These are phyloP conservation scores for Paracamarosporium sp. DNA, from an alignment of 2,329 filamentous ascomycete species.

Conservation along the genomic window DNA sequence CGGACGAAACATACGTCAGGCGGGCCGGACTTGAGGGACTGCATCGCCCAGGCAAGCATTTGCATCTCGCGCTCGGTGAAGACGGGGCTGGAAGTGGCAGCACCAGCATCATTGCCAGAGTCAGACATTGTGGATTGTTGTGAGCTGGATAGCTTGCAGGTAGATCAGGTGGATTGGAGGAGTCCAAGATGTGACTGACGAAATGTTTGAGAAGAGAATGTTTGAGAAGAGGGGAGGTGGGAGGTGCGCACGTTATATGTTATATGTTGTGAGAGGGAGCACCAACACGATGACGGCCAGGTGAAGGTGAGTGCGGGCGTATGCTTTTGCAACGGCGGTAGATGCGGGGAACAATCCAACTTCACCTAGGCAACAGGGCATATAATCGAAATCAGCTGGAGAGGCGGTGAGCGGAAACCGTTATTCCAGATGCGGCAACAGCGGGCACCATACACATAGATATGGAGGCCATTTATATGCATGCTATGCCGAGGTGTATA, in stretches of 20 bases:
- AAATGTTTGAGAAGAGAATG: conserved; percentile 22
- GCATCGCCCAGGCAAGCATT: conserved; percentile 44
- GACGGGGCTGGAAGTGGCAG: conserved; percentile 11
- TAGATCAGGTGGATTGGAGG: not conserved
- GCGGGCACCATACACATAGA: not conserved
- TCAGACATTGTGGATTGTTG: conserved; percentile 37
- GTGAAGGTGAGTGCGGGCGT: conserved; percentile 20
- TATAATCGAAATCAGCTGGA: not conserved
- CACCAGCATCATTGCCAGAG: conserved; percentile 14
- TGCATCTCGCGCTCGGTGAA: conserved; percentile 46
- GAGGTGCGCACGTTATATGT: not conserved
- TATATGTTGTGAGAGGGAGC: not conserved
- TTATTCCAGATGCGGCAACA: not conserved
- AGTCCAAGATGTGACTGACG: not conserved
- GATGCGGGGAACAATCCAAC: conserved; percentile 1
- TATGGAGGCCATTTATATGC: conserved; percentile 23
- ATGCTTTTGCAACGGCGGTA: conserved; percentile 9
- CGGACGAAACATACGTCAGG: conserved; percentile 33
- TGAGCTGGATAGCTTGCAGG: not conserved
- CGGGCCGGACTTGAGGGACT: conserved; percentile 45
- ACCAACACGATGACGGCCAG: not conserved
- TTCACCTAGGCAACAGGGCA: conserved; percentile 8
- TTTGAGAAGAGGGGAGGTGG: not conserved
- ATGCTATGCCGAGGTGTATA: too few relatives aligned
- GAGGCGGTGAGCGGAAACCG: not conserved